Conservation (phyloP, 176 grass and related monocot species). For the Eremochloa ophiuroides region DNA sequence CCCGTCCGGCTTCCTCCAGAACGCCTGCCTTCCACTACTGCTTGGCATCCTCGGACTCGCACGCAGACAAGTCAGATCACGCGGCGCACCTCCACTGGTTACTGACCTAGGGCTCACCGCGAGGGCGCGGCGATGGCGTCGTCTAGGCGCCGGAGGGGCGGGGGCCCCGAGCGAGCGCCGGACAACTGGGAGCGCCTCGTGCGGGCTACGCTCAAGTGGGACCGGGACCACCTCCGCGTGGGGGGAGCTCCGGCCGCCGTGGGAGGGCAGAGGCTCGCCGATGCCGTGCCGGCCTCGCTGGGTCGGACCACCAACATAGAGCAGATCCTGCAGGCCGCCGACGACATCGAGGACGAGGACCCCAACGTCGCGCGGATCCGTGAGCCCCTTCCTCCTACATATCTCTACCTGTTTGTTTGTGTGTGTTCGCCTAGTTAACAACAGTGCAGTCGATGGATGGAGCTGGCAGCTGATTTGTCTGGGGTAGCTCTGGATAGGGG, state of each 20-base stretch:
- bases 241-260: not conserved
- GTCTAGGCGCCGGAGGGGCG: conserved; percentile 33
- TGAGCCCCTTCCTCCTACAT: not conserved
- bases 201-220: conserved; percentile 53
- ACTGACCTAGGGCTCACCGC: conserved; percentile 12
- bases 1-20: not conserved
- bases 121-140: conserved; percentile 24
- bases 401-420: not conserved
- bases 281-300: conserved; percentile 65
- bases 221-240: conserved; percentile 32
- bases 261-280: conserved; percentile 25
- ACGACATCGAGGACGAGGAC: conserved; percentile 82
- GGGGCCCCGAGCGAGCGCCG: conserved; percentile 33
- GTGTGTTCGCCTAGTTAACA: not conserved
- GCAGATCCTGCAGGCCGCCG: conserved; percentile 76
- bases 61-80: not conserved
- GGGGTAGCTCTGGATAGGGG: not conserved
- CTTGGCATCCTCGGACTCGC: not conserved
- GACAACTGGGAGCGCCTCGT: conserved; percentile 94
- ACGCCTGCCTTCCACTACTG: not conserved
- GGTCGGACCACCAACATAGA: conserved; percentile 72
- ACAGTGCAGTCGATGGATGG: not conserved
- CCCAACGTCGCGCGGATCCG: conserved; percentile 85
- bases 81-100: not conserved
- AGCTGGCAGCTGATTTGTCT: not conserved